These are phyloP conservation scores for Shiraia bambusicola DNA, from an alignment of 2,329 filamentous ascomycete species.

Conservation along the genomic window DNA sequence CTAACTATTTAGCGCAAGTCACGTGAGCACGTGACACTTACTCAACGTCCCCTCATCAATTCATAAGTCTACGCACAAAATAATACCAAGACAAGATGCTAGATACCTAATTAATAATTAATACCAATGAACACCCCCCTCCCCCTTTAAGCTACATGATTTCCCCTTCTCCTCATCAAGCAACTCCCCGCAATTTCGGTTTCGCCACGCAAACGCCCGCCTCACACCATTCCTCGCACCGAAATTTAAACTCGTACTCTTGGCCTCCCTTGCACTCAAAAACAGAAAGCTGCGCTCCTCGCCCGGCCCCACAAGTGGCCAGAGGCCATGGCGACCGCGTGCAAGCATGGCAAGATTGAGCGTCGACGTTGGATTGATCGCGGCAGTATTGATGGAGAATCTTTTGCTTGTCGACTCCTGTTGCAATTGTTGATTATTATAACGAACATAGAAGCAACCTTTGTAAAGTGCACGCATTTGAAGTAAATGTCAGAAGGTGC, in stretches of 20 bases:
- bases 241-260: constrained; percentile 7
- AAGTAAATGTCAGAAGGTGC: too few relatives aligned
- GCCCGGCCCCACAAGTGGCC: constrained; percentile 13
- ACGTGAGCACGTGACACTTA: too few relatives aligned
- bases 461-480: too few relatives aligned
- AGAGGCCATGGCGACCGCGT: constrained; percentile 12
- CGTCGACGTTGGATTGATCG: constrained; percentile 15
- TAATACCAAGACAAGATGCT: too few relatives aligned
- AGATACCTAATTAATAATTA: too few relatives aligned
- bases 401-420: constrained; percentile 15
- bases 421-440: too few relatives aligned
- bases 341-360: constrained; percentile 19
- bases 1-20: too few relatives aligned
- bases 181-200: background rate
- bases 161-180: background rate
- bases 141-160: too few relatives aligned
- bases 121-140: too few relatives aligned
- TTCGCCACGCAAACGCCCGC: constrained; percentile 5
- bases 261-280: constrained; percentile 14
- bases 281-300: constrained; percentile 14
- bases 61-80: too few relatives aligned
- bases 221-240: constrained; percentile 11
- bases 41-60: too few relatives aligned
- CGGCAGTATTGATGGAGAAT: constrained; percentile 22
- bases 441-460: too few relatives aligned